Base-by-base conservation (phyloP, 352 stramenopile species). In the Phytopythium boreale region DNA sequence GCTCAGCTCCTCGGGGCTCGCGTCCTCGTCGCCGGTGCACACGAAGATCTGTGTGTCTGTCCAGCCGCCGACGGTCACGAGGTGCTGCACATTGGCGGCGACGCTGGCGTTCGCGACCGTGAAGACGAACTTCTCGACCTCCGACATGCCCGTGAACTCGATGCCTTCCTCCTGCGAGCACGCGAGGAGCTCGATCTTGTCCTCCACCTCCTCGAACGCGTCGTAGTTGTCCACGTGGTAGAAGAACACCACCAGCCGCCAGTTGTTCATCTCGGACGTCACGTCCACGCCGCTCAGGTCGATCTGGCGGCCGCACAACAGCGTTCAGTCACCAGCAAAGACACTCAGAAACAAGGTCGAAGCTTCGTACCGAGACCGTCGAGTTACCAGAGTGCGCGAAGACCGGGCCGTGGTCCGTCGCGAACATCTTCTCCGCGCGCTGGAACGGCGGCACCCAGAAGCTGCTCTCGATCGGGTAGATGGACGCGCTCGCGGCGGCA, bases 341-440 rank as follows among this genome's bases (percentile, higher is more conserved):
- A 24, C 31, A 43, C 2, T 6, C 36, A 43, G n/a, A n/a, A n/a
- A n/a, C n/a, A n/a, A n/a, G n/a, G n/a, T n/a, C n/a, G n/a, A n/a
- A n/a, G n/a, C 9, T 3, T 37, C 70, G 55, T 72, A 89, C 80
- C 56, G 76, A 76, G 67, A 95, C 71, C 2, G 71, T 84, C 14
- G 87, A 90, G 59, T 91, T 82, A 53, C 87, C 87, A 0, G 59
- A 58, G 63, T 77, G 76, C 44, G 82, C 80, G 46, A 95, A 71
- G 24, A 95, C 69, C 0, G 87, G 87, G 0, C 87, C 87, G 9
- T 84, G 62, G 61, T 95, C 65, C 7, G 76, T 89, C 20, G 82
- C 87, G 66, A 95, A 95, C 56, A 95, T 82, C 70, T 95, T 95
- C 69, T 95, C 87, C 10, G 87, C 85, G 58, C 87, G 85, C 67